Evolutionary conservation across 371 early-diverging fungal genomes (phyloP), one percentile per base, ranked within the genome.

Genomic region (Catenaria anguillulae): DNA sequence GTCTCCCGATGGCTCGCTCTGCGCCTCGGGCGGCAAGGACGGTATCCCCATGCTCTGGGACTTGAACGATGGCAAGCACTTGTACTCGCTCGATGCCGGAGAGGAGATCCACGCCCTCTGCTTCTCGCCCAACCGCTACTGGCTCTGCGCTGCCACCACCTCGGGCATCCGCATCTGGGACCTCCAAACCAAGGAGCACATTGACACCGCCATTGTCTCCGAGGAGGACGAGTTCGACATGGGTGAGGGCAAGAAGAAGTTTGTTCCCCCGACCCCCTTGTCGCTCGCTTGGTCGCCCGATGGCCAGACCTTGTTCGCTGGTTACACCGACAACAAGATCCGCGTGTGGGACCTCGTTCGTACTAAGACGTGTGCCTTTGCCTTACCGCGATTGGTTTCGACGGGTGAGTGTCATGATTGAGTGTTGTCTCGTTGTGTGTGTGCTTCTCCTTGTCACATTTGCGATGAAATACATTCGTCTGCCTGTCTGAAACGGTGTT

Each of bases 41-140:
- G 95, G 96, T 71, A 82, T 90, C 78, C 88, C 90, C 73, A 94
- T 95, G 92, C 88, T 98, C 64, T 97, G 97, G 99, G 99, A 98
- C 75, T 83, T 98, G 68, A 97, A 97, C 84, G 97, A 97, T 70
- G 89, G 89, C 83, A 95, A 96, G 89, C 97, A 96, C 90, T 80
- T 96, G 70, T 97, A 97, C 92, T 90, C 94, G 66, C 84, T 97
- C 67, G 95, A 95, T 73, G 93, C 93, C 73, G 90, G 87, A 65
- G 90, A 90, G 75, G 75, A 82, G 69, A 90, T 98, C 85, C 89
- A 96, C 82, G 88, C 96, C 73, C 83, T 98, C 64, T 87, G 86
- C 76, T 98, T 98, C 90, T 92, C 93, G 65, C 95, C 97, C 74
- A 96, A 97, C 92, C 88, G 97, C 67, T 97, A 97, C 96, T 98